Evolutionary conservation across 345 rosid genomes (phyloP).

Genomic region (Abelmoschus esculentus): DNA sequence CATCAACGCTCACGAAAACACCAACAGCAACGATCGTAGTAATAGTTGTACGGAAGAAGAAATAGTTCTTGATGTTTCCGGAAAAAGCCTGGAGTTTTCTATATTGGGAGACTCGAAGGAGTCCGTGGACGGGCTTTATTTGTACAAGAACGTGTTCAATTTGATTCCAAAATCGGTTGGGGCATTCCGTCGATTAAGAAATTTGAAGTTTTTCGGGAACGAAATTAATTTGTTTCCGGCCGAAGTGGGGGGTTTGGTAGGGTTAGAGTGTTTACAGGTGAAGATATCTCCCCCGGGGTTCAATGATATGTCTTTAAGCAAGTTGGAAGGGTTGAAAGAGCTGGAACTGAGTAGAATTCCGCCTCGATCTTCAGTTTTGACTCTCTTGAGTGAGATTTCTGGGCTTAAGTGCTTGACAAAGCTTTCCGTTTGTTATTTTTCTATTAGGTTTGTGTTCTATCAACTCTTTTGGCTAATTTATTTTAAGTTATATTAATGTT

Average conservation of each 20-base stretch:
- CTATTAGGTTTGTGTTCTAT: conserved; percentile 50
- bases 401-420: conserved; percentile 71
- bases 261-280: conserved; percentile 80
- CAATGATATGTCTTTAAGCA: conserved; percentile 49
- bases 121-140: conserved; percentile 50
- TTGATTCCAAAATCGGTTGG: conserved; percentile 74
- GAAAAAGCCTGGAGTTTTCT: conserved; percentile 60
- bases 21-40: neutral
- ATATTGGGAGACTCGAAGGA: conserved; percentile 31
- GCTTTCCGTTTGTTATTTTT: conserved; percentile 87
- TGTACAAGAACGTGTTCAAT: conserved; percentile 67
- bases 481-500: neutral
- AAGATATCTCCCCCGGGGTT: conserved; percentile 61
- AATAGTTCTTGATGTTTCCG: conserved; percentile 61
- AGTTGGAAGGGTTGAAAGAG: conserved; percentile 72
- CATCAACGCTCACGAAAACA: neutral
- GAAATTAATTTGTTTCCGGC: conserved; percentile 64
- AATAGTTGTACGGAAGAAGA: conserved; percentile 33
- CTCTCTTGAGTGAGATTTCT: conserved; percentile 70
- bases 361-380: conserved; percentile 59
- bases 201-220: conserved; percentile 77
- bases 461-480: neutral
- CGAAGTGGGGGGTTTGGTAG: conserved; percentile 60
- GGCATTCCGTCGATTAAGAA: conserved; percentile 41
- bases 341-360: conserved; percentile 75